A percentile compares a stretch with the other conserved stretches of the same genome.
These are phyloP conservation scores for Cladosporium sp. DNA, from an alignment of 2,329 filamentous ascomycete genomes.

Conservation along the genomic window DNA sequence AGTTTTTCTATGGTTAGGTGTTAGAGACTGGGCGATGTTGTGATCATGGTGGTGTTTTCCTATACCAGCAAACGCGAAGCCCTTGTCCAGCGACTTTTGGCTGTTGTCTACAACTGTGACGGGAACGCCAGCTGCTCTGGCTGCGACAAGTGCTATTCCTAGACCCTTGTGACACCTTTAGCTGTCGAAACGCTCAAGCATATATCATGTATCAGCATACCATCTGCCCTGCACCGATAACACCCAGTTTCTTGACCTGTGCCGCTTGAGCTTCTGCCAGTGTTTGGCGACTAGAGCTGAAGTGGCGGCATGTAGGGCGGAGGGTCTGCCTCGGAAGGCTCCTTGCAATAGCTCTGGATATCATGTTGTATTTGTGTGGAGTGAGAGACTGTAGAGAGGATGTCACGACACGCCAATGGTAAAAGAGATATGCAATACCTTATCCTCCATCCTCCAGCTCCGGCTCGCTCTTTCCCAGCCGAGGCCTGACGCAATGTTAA, in stretches of 20 bases:
- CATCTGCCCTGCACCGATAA: constrained; percentile 95
- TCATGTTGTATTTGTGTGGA: neutral
- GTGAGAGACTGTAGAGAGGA: neutral
- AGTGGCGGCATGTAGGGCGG: constrained; percentile 40
- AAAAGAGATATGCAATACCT: too few relatives aligned
- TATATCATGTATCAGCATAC: constrained; percentile 32
- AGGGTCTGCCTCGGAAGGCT: constrained; percentile 14
- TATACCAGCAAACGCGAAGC: constrained; percentile 78
- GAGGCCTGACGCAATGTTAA: too few relatives aligned
- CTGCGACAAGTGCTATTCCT: constrained; percentile 91
- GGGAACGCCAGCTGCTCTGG: constrained; percentile 74
- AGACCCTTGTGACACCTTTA: constrained; percentile 61
- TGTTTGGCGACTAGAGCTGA: constrained; percentile 57
- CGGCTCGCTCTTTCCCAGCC: too few relatives aligned
- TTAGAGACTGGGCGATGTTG: neutral
- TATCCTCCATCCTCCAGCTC: too few relatives aligned
- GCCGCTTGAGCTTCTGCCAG: constrained; percentile 53
- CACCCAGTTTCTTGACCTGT: constrained; percentile 81
- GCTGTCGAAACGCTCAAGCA: neutral
- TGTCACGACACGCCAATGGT: neutral
- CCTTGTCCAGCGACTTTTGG: constrained; percentile 80
- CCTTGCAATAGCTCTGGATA: constrained; percentile 1
- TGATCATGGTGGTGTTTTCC: neutral
- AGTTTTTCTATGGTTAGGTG: constrained; percentile 67
- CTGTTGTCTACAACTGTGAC: constrained; percentile 83